Evolutionary conservation across 805 yeast species (phyloP).

Genomic region (Diddensiella caesifluorescens): DNA sequence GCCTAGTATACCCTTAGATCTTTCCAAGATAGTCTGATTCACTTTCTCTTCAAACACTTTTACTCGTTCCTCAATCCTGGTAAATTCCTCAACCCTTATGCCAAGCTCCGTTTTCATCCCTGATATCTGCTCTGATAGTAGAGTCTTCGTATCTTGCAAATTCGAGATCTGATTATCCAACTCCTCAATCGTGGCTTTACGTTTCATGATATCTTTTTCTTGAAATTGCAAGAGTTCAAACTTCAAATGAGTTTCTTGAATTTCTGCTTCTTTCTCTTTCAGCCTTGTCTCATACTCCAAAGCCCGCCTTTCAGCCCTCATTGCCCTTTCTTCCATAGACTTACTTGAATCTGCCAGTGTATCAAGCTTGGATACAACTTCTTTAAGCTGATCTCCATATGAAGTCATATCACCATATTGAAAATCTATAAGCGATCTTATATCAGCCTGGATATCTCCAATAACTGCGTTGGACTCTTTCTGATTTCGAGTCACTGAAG

Average conservation of each 20-base stretch:
- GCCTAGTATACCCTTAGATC: conserved; percentile 29
- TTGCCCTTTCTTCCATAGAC: conserved; percentile 4
- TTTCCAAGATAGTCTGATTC: conserved; percentile 27
- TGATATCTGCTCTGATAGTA: conserved; percentile 16
- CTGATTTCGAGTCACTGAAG: too few species aligned
- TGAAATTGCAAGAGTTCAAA: background rate
- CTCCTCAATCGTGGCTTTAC: background rate
- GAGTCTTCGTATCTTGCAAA: conserved; percentile 5
- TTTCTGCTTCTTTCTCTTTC: conserved; percentile 6
- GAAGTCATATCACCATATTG: conserved; percentile 17
- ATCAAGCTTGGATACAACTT: conserved; percentile 2
- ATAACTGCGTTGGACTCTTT: conserved; percentile 9
- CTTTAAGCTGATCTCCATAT: conserved; percentile 6
- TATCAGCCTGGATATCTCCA: conserved; percentile 17
- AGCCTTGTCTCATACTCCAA: conserved; percentile 3
- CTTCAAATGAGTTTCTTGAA: background rate
- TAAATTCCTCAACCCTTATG: conserved; percentile 28
- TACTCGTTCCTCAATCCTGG: conserved; percentile 29
- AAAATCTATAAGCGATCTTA: conserved; percentile 20
- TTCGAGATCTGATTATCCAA: conserved; percentile 6
- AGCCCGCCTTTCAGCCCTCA: too few species aligned
- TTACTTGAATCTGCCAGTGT: background rate
- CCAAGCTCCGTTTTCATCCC: conserved; percentile 26
- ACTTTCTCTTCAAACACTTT: conserved; percentile 25
- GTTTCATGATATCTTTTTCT: background rate